Evolutionary conservation across 495 filamentous ascomycete species (phyloP).

Genomic region (Rhypophila decipiens): DNA sequence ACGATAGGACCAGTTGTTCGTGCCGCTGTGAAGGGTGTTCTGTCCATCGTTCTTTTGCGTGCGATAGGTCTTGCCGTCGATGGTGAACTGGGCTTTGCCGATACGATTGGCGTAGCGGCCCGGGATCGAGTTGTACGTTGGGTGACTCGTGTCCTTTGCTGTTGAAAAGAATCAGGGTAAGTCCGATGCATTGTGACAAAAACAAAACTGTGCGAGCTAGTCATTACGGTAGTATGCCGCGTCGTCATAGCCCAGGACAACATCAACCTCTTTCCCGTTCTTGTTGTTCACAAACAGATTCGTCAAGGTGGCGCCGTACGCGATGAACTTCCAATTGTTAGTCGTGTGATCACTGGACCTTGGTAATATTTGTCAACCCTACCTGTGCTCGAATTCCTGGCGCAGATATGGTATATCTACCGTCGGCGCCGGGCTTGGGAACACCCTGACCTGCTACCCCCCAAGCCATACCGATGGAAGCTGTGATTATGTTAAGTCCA

Average conservation of each 20-base stretch:
- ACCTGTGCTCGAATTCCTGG: slow-evolving; percentile 47
- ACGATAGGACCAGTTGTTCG: slow-evolving; percentile 47
- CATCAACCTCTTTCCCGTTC: slow-evolving; percentile 46
- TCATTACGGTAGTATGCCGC: slow-evolving; percentile 38
- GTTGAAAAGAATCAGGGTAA: slow-evolving; percentile 15
- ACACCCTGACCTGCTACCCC: neutral
- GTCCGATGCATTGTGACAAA: neutral
- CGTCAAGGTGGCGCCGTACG: slow-evolving; percentile 49
- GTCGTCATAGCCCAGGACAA: slow-evolving; percentile 49
- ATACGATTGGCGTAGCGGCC: slow-evolving; percentile 46
- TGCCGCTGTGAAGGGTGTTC: slow-evolving; percentile 48
- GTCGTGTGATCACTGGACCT: slow-evolving; percentile 10
- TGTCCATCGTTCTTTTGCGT: slow-evolving; percentile 42
- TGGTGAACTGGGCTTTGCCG: slow-evolving; percentile 37
- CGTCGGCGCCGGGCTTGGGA: slow-evolving; percentile 26
- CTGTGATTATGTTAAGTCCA: neutral
- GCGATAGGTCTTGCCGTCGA: slow-evolving; percentile 39
- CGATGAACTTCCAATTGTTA: too few species aligned
- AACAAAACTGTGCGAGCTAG: neutral
- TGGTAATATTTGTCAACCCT: slow-evolving; percentile 3
- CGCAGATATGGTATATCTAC: slow-evolving; percentile 44
- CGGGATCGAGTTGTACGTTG: slow-evolving; percentile 36
- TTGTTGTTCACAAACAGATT: slow-evolving; percentile 53
- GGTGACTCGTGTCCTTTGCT: slow-evolving; percentile 33
- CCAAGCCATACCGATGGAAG: neutral